phyloP scores from a whole-genome alignment of 2,329 filamentous ascomycete genomes.

The Diaporthe sp. region DNA sequence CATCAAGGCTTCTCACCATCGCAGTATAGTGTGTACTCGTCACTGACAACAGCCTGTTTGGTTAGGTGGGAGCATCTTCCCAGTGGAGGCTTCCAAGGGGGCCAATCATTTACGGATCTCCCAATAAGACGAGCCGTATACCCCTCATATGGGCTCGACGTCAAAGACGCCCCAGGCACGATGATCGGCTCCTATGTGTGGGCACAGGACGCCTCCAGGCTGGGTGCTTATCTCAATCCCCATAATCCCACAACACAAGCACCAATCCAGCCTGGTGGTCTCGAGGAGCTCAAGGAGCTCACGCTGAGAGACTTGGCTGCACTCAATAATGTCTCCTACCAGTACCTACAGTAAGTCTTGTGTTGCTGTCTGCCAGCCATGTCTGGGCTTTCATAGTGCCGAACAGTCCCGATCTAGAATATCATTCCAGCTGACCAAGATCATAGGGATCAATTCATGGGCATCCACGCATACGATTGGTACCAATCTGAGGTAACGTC shows the following conservation, averaged over 20 bases:
- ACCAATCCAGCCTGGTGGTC: constrained; percentile 39
- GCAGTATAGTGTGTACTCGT: neutral
- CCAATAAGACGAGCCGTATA: constrained; percentile 50
- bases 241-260: constrained; percentile 40
- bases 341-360: constrained; percentile 35
- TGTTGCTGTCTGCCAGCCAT: neutral
- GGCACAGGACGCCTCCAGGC: constrained; percentile 44
- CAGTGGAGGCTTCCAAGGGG: constrained; percentile 43
- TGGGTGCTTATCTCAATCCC: constrained; percentile 44
- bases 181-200: constrained; percentile 46
- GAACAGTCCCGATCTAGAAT: neutral
- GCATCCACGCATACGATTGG: constrained; percentile 44
- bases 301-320: constrained; percentile 41
- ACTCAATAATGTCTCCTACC: constrained; percentile 42
- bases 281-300: constrained; percentile 41
- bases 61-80: constrained; percentile 42
- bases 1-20: constrained; percentile 11
- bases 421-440: neutral
- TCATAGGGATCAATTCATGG: constrained; percentile 36
- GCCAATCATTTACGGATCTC: constrained; percentile 47
- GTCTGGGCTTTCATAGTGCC: neutral
- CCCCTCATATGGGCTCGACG: constrained; percentile 47
- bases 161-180: constrained; percentile 41
- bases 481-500: constrained; percentile 38
- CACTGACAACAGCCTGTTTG: neutral